Conservation (phyloP, 163 green algal genomes). For the Chlamydomonas reinhardtii region DNA sequence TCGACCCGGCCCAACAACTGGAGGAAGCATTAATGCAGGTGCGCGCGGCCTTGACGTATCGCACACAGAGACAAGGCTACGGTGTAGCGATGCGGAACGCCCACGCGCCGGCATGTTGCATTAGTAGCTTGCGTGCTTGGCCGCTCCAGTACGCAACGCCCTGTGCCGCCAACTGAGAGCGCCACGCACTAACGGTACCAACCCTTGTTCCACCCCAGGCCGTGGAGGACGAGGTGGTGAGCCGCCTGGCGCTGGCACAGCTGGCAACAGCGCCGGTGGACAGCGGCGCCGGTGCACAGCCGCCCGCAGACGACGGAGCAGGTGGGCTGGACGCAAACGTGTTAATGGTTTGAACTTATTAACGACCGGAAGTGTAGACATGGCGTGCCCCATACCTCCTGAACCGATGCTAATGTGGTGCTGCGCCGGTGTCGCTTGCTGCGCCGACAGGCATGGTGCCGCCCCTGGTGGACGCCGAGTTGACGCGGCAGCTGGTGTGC, state of each 20-base stretch:
- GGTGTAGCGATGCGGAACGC: too few relatives aligned
- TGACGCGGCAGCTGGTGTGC: slow-evolving; percentile 7
- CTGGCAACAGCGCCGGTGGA: background rate
- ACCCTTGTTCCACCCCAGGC: background rate
- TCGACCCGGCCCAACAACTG: background rate
- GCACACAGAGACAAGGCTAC: too few relatives aligned
- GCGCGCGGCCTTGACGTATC: background rate
- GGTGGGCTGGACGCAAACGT: too few relatives aligned
- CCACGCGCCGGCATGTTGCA: too few relatives aligned
- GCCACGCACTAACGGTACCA: too few relatives aligned
- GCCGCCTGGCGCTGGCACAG: slow-evolving; percentile 12
- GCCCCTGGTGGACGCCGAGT: slow-evolving; percentile 19
- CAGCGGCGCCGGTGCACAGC: too few relatives aligned
- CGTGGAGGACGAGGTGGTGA: slow-evolving; percentile 25
- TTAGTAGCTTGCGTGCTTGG: too few relatives aligned
- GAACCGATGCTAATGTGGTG: background rate
- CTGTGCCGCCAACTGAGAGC: too few relatives aligned
- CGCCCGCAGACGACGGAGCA: too few relatives aligned
- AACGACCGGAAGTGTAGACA: too few relatives aligned
- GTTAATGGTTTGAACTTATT: too few relatives aligned
- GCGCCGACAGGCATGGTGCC: slow-evolving; percentile 3
- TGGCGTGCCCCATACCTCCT: background rate
- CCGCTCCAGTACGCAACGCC: too few relatives aligned
- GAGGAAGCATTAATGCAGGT: slow-evolving; percentile 11
- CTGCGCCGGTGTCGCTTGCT: background rate